Percentiles rank a stretch among this genome's conserved stretches.
Conservation (phyloP, 1,139 yeast species). For the Geotrichum siamense region DNA sequence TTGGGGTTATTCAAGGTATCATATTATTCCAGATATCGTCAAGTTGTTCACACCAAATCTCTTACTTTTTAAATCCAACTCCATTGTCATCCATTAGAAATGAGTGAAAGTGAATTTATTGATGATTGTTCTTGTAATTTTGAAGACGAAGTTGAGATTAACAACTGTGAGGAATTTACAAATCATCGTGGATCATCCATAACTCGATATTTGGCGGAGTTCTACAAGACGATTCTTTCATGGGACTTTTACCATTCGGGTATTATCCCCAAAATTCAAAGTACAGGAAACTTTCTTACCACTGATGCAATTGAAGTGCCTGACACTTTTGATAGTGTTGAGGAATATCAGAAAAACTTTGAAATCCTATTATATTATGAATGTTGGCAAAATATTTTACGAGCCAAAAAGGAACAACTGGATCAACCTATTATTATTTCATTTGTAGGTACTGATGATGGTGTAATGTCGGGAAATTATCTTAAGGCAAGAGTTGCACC, state of each 20-base stretch:
- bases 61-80: no score
- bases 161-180: no score
- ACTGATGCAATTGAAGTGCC: conserved; percentile 44
- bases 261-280: conserved; percentile 52
- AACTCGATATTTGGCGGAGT: no score
- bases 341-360: conserved; percentile 58
- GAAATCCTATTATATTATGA: conserved; percentile 81
- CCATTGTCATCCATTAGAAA: no score
- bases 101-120: no score
- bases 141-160: no score
- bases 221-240: conserved; percentile 58
- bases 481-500: conserved; percentile 49
- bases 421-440: conserved; percentile 55
- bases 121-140: no score
- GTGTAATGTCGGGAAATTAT: conserved; percentile 41
- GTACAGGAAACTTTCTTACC: conserved; percentile 49
- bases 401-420: conserved; percentile 56
- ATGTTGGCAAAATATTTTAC: conserved; percentile 86
- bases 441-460: conserved; percentile 14
- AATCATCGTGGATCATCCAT: no score
- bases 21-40: no score
- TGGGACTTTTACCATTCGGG: conserved; percentile 66
- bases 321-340: conserved; percentile 47
- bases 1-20: no score
- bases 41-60: no score